Base-by-base conservation (phyloP, 1,284 basidiomycete genomes). In the Heterobasidion irregulare region DNA sequence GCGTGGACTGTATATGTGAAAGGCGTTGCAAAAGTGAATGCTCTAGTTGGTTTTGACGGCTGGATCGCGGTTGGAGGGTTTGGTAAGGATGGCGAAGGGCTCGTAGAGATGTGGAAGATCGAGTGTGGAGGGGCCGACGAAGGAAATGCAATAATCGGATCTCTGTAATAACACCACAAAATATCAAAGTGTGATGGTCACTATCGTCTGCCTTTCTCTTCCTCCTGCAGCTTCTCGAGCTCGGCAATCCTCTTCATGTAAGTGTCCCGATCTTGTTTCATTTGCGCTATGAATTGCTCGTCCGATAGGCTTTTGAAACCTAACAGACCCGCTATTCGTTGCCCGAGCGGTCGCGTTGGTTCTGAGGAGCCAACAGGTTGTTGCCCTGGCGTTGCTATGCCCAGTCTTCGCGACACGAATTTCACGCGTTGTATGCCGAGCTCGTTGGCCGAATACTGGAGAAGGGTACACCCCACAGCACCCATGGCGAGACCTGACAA, bases 381-480 rank as follows among this genome's bases (percentile, higher is more conserved):
- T 47, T 64, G 56, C 34, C 57, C 47, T 8, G 53, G 36, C 16
- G 55, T 52, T 36, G 53, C 47, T 26, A 46, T 34, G 16, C 26
- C 62, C 5, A 65, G 53, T 35, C 59, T 60, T 50, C 65, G 63
- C 34, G 78, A 77, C 48, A 83, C 63, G 57, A 78, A 80, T 64
- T 75, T 76, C 55, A 89, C 69, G 55, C 86, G 75, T 50, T 70
- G 64, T 16, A 89, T 70, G 36, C 68, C 69, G n/a, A 82, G 58
- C 65, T 89, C 85, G 62, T 91, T 91, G 67, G 72, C 82, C 15
- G 72, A 71, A 57, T 79, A 71, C 62, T 91, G 89, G 13, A 88
- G 65, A 18, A 80, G 48, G 0, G 79, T 73, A 61, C 84, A 86
- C 26, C 76, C 65, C 2, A 79, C 59, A 13, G 75, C 75, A 18